Evolutionary conservation across 306 rosid species (phyloP).

Genomic region (Astragalus membranaceus): DNA sequence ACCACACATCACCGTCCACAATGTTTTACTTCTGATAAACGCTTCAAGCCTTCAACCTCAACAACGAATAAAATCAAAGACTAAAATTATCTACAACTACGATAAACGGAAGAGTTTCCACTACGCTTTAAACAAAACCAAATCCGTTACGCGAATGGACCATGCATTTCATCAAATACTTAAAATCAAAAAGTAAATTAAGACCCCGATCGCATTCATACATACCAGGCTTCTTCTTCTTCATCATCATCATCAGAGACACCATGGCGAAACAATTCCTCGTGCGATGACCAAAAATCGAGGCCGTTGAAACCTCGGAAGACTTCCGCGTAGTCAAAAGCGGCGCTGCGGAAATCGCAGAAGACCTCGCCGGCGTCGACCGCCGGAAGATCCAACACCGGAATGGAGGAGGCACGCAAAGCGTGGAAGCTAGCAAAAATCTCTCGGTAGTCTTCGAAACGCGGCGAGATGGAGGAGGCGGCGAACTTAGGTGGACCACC

Average conservation of each 20-base stretch:
- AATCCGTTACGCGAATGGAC: constrained; percentile 5
- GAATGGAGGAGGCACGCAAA: constrained; percentile 78
- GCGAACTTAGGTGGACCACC: constrained; percentile 78
- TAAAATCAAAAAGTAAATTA: constrained; percentile 8
- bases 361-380: constrained; percentile 54
- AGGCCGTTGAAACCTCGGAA: constrained; percentile 55
- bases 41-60: constrained; percentile 19
- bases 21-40: not conserved
- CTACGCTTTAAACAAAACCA: not conserved
- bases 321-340: constrained; percentile 70
- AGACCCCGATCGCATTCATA: constrained; percentile 30
- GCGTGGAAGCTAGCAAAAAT: constrained; percentile 72
- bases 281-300: constrained; percentile 54
- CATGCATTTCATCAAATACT: constrained; percentile 18
- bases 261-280: constrained; percentile 50
- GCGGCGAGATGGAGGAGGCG: constrained; percentile 60
- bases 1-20: not conserved
- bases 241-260: constrained; percentile 47
- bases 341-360: constrained; percentile 55
- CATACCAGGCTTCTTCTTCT: constrained; percentile 58
- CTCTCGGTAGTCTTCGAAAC: constrained; percentile 88
- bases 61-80: constrained; percentile 13
- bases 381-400: constrained; percentile 77
- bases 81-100: not conserved
- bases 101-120: not conserved